Evolutionary conservation across 2,329 filamentous ascomycete species (phyloP).

Genomic region (Sarocladium strictum): DNA sequence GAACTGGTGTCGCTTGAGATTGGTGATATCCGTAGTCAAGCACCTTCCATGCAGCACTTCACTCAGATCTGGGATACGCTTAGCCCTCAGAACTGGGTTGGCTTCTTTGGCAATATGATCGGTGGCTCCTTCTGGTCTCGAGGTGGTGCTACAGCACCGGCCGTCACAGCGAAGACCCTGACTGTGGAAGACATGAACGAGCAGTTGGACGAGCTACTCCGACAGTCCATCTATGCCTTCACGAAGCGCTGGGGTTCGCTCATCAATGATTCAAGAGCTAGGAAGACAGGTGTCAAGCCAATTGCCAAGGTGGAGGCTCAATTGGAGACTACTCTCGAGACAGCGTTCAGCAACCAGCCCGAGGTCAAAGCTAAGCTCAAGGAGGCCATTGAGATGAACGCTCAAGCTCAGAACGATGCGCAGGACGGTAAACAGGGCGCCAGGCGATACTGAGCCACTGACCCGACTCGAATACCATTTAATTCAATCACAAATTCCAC

Average conservation of each 20-base stretch:
- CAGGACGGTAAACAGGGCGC: constrained; percentile 28
- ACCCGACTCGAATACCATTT: not conserved
- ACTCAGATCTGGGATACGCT: constrained; percentile 60
- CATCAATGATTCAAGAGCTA: constrained; percentile 41
- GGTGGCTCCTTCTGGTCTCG: constrained; percentile 47
- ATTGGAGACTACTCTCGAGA: constrained; percentile 49
- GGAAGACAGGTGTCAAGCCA: constrained; percentile 43
- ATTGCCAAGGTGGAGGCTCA: constrained; percentile 49
- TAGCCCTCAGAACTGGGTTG: constrained; percentile 50
- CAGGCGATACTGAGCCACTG: constrained; percentile 20
- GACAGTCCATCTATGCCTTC: constrained; percentile 58
- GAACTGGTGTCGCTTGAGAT: constrained; percentile 96
- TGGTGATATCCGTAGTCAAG: constrained; percentile 54
- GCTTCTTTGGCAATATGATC: constrained; percentile 54
- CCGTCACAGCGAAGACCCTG: constrained; percentile 32
- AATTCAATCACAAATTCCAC: not conserved
- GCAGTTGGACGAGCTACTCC: constrained; percentile 56
- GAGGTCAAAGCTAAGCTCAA: constrained; percentile 55
- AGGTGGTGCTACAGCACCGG: constrained; percentile 17
- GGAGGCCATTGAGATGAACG: constrained; percentile 54
- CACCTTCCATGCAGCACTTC: constrained; percentile 51
- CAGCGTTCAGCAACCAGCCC: constrained; percentile 52
- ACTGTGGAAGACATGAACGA: constrained; percentile 56
- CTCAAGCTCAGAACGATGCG: constrained; percentile 44
- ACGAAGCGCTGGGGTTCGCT: constrained; percentile 53